These are phyloP conservation scores for Cryptococcus hybrid DNA, from an alignment of 1,284 basidiomycete genomes.

Conservation along the genomic window DNA sequence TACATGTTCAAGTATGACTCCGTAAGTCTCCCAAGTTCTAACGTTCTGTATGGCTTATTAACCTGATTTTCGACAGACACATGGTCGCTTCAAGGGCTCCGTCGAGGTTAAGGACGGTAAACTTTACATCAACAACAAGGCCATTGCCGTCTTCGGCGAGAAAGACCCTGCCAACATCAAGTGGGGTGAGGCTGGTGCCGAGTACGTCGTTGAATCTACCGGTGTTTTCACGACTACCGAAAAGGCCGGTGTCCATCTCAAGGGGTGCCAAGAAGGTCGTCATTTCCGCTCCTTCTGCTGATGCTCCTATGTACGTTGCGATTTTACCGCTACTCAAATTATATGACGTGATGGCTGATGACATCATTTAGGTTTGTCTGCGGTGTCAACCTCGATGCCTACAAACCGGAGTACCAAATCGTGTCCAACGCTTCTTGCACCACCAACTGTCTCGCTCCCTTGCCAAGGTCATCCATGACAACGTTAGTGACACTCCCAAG, in stretches of 20 bases:
- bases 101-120: constrained; percentile 85
- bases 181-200: constrained; percentile 78
- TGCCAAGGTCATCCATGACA: constrained; percentile 64
- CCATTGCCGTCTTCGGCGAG: constrained; percentile 80
- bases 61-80: constrained; percentile 56
- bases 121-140: constrained; percentile 79
- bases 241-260: constrained; percentile 90
- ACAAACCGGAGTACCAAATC: constrained; percentile 88
- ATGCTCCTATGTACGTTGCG: constrained; percentile 79
- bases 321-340: neutral
- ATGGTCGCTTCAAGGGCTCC: constrained; percentile 89
- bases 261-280: constrained; percentile 99
- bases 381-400: constrained; percentile 95
- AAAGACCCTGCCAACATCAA: constrained; percentile 82
- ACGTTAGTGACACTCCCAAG: constrained; percentile 23
- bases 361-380: constrained; percentile 60
- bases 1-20: constrained; percentile 99
- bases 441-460: constrained; percentile 96
- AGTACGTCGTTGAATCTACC: constrained; percentile 97
- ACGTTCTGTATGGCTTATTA: neutral
- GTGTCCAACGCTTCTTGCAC: constrained; percentile 99
- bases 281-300: constrained; percentile 98
- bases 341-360: neutral
- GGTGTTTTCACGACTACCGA: constrained; percentile 97
- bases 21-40: constrained; percentile 16